Conservation (phyloP, 1,284 basidiomycete genomes). For the Testicularia cyperi region DNA sequence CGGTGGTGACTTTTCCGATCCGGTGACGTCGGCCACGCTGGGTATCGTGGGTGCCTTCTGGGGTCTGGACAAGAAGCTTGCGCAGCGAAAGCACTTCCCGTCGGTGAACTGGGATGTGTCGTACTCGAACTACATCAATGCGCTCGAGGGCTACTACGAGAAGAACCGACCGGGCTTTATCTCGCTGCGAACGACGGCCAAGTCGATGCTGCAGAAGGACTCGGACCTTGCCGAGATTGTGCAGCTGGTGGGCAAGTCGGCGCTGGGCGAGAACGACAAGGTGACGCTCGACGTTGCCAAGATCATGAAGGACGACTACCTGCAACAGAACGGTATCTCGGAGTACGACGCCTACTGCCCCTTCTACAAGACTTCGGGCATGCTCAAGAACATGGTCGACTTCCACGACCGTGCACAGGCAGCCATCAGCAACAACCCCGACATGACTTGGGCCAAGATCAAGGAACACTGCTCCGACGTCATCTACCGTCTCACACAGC, state of each 20-base stretch:
- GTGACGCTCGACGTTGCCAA: constrained; percentile 95
- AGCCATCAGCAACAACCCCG: constrained; percentile 70
- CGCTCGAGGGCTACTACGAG: constrained; percentile 92
- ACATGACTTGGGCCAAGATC: constrained; percentile 88
- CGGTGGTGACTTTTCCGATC: constrained; percentile 98
- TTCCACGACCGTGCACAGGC: constrained; percentile 89
- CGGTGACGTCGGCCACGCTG: constrained; percentile 93
- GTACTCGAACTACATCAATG: constrained; percentile 96
- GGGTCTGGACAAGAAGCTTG: constrained; percentile 80
- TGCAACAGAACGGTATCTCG: constrained; percentile 98
- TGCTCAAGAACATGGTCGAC: constrained; percentile 93
- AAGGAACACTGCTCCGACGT: constrained; percentile 83
- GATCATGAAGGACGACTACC: constrained; percentile 92
- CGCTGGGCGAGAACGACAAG: constrained; percentile 96
- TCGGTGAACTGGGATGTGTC: constrained; percentile 99
- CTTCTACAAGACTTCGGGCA: constrained; percentile 75
- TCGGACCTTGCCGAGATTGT: constrained; percentile 98
- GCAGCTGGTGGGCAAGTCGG: constrained; percentile 96
- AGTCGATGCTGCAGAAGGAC: constrained; percentile 97
- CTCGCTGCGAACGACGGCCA: constrained; percentile 83
- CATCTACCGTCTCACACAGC: constrained; percentile 94
- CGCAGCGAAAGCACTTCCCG: constrained; percentile 96
- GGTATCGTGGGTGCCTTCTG: constrained; percentile 97
- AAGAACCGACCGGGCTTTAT: constrained; percentile 83
- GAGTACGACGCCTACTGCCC: constrained; percentile 97